A percentile compares a stretch with the other conserved stretches of the same genome.
phyloP scores from a whole-genome alignment of 345 rosid genomes.

The Noccaea bulbosa region DNA sequence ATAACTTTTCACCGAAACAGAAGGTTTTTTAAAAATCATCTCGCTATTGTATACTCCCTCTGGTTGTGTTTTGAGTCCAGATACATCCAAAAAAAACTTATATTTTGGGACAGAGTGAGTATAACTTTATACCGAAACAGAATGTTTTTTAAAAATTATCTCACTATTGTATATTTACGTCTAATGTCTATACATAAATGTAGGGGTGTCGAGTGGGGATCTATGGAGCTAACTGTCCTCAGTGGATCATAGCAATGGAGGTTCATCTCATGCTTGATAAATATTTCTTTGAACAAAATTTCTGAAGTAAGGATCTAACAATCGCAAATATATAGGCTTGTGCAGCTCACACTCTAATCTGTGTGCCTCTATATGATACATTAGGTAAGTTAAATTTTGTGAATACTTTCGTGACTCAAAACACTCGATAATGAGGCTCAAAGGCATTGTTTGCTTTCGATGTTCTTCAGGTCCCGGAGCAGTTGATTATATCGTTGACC shows the following conservation, averaged over 20 bases:
- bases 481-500: slow-evolving; percentile 78
- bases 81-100: no score
- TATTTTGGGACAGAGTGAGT: no score
- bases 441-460: no score
- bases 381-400: slow-evolving; percentile 57
- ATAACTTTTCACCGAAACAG: no score
- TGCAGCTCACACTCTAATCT: slow-evolving; percentile 73
- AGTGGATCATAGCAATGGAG: slow-evolving; percentile 98
- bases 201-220: slow-evolving; percentile 89
- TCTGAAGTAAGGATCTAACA: background rate
- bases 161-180: no score
- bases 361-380: slow-evolving; percentile 96
- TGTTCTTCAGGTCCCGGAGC: slow-evolving; percentile 77
- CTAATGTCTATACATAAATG: background rate
- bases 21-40: no score
- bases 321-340: slow-evolving; percentile 66
- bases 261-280: slow-evolving; percentile 42
- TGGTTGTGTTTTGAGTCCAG: no score
- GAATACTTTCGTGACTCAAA: background rate
- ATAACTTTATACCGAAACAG: no score
- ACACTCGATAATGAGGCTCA: no score
- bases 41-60: no score
- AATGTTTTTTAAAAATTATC: no score
- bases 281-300: background rate
- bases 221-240: slow-evolving; percentile 92